phyloP scores from a whole-genome alignment of 2,329 filamentous ascomycete species.

The Sclerotinia subarctica region DNA sequence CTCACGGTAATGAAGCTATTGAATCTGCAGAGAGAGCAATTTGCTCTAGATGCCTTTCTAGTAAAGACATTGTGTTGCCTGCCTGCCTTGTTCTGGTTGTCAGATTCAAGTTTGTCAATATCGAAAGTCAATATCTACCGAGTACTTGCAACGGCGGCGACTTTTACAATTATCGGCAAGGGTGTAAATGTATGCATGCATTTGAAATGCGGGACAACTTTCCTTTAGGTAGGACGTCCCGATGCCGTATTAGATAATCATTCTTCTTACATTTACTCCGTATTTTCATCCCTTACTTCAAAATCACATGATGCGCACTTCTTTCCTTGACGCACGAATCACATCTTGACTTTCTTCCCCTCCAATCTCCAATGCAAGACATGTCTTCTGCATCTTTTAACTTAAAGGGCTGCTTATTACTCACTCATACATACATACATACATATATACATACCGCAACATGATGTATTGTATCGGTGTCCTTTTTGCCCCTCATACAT shows the following conservation, averaged over 20 bases:
- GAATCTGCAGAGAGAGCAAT: conserved; percentile 73
- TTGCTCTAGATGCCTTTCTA: conserved; percentile 71
- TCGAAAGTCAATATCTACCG: neutral
- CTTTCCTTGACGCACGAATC: conserved; percentile 8
- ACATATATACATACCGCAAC: neutral
- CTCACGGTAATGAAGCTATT: conserved; percentile 71
- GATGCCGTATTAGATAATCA: neutral
- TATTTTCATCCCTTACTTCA: neutral
- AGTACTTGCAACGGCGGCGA: neutral
- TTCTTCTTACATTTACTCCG: too few species aligned
- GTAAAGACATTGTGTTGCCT: conserved; percentile 59
- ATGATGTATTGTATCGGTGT: neutral
- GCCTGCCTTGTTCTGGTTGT: neutral
- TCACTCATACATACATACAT: neutral
- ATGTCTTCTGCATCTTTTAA: neutral
- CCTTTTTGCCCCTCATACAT: neutral
- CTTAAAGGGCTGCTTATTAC: neutral
- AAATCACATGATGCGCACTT: neutral
- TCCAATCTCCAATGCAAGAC: neutral
- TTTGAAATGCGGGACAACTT: neutral
- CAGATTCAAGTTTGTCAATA: neutral
- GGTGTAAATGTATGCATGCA: neutral
- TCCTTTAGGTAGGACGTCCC: neutral
- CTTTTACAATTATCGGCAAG: conserved; percentile 6
- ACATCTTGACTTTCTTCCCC: neutral